Percentiles rank a stretch among this genome's conserved stretches.
Conservation (phyloP, 2,329 filamentous ascomycete species). For the Endocalyx cinctus region DNA sequence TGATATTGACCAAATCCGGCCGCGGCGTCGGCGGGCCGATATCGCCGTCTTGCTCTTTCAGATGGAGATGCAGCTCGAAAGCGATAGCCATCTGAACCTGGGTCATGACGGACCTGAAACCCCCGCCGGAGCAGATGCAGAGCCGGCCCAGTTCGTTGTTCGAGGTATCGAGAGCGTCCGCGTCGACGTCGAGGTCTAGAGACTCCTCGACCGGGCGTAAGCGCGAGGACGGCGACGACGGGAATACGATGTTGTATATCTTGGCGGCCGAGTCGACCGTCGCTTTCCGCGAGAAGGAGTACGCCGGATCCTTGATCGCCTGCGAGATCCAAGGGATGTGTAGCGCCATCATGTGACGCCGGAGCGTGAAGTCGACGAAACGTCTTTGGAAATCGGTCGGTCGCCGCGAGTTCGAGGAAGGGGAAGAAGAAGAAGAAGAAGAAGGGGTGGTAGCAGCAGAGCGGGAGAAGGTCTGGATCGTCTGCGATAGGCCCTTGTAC, state of each 20-base stretch:
- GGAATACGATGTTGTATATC: slow-evolving; percentile 37
- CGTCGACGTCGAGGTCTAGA: too few species aligned
- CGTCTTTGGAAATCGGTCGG: slow-evolving; percentile 36
- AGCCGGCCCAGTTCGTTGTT: slow-evolving; percentile 37
- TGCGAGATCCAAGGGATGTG: slow-evolving; percentile 48
- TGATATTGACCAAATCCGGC: slow-evolving; percentile 36
- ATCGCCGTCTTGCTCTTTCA: slow-evolving; percentile 38
- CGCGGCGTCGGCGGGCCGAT: slow-evolving; percentile 30
- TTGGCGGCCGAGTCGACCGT: slow-evolving; percentile 44
- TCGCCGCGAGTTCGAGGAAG: too few species aligned
- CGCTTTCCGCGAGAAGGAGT: slow-evolving; percentile 46
- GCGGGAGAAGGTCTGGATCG: slow-evolving; percentile 21
- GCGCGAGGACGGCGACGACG: slow-evolving; percentile 6
- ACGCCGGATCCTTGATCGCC: slow-evolving; percentile 37
- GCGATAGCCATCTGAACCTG: slow-evolving; percentile 33
- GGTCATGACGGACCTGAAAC: slow-evolving; percentile 32
- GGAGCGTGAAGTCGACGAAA: slow-evolving; percentile 45
- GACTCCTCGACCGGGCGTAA: too few species aligned
- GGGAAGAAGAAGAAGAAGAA: too few species aligned
- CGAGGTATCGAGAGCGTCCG: too few species aligned
- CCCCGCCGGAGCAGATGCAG: slow-evolving; percentile 31
- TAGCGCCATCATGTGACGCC: slow-evolving; percentile 50
- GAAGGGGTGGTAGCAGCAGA: too few species aligned
- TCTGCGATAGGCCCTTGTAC: slow-evolving; percentile 37
- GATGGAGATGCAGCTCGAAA: slow-evolving; percentile 35